Evolutionary conservation across 768 basidiomycete genomes (phyloP).

Genomic region (Lyophyllum semitale): DNA sequence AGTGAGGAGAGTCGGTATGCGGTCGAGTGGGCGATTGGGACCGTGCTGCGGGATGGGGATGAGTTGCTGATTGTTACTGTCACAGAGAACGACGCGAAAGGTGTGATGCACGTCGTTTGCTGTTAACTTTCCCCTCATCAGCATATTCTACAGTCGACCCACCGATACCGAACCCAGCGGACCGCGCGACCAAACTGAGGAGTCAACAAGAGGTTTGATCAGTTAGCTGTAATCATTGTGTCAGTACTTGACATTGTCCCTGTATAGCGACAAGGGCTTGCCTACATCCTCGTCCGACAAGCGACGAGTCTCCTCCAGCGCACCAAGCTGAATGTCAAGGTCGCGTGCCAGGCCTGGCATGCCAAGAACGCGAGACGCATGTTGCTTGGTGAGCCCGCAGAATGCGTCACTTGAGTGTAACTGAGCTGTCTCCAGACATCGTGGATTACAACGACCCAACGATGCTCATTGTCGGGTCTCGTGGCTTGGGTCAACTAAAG

Average conservation of each 20-base stretch:
- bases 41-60: constrained; percentile 92
- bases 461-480: constrained; percentile 95
- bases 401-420: background rate
- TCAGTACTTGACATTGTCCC: constrained; percentile 6
- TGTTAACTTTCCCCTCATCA: constrained; percentile 5
- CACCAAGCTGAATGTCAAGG: constrained; percentile 82
- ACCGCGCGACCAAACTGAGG: constrained; percentile 77
- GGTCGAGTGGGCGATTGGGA: constrained; percentile 97
- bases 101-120: constrained; percentile 40
- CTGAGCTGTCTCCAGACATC: constrained; percentile 51
- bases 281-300: constrained; percentile 88
- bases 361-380: constrained; percentile 94
- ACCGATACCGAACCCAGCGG: constrained; percentile 65
- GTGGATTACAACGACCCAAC: constrained; percentile 85
- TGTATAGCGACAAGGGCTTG: constrained; percentile 79
- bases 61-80: constrained; percentile 91
- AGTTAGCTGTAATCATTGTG: background rate
- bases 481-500: constrained; percentile 84
- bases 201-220: constrained; percentile 85
- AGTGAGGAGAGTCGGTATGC: constrained; percentile 94
- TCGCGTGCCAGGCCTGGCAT: constrained; percentile 94
- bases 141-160: constrained; percentile 58
- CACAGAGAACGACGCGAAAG: constrained; percentile 89
- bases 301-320: constrained; percentile 88
- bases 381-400: constrained; percentile 59